A percentile compares a stretch with the other conserved stretches of the same genome.
Conservation (phyloP, 1,284 basidiomycete species). For the Fereydounia khargensis region DNA sequence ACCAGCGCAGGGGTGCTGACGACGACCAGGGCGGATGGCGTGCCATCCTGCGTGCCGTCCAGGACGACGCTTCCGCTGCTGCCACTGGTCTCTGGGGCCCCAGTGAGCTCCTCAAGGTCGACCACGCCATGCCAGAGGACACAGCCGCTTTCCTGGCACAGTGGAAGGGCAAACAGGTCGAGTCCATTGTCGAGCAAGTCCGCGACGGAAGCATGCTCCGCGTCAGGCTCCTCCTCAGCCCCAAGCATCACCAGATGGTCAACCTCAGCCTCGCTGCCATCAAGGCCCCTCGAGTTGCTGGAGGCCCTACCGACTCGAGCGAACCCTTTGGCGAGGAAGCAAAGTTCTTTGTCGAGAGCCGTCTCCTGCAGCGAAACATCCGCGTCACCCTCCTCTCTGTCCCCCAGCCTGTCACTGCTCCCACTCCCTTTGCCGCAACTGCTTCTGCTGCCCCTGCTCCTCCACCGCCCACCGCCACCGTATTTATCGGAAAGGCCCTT, state of each 20-base stretch:
- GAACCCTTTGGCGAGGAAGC: slow-evolving; percentile 65
- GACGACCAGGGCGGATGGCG: slow-evolving; percentile 69
- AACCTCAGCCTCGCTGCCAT: slow-evolving; percentile 61
- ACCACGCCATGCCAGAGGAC: slow-evolving; percentile 81
- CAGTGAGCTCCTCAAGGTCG: slow-evolving; percentile 63
- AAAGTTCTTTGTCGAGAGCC: slow-evolving; percentile 88
- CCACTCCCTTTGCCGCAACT: slow-evolving; percentile 67
- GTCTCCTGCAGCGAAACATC: slow-evolving; percentile 83
- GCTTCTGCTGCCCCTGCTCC: slow-evolving; percentile 63
- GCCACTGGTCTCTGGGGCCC: slow-evolving; percentile 82
- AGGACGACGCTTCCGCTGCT: slow-evolving; percentile 76
- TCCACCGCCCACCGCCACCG: slow-evolving; percentile 63
- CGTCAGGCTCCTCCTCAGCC: slow-evolving; percentile 79
- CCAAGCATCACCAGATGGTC: slow-evolving; percentile 80
- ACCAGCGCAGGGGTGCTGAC: slow-evolving; percentile 53
- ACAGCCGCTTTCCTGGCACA: slow-evolving; percentile 83
- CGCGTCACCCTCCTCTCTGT: slow-evolving; percentile 83
- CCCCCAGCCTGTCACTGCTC: slow-evolving; percentile 64
- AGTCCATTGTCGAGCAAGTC: slow-evolving; percentile 88
- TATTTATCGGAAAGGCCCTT: slow-evolving; percentile 82
- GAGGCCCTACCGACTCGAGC: slow-evolving; percentile 30
- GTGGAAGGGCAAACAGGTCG: slow-evolving; percentile 83
- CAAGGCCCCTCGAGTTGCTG: slow-evolving; percentile 44
- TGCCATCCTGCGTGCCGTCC: slow-evolving; percentile 65
- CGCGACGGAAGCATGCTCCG: slow-evolving; percentile 88